Base-by-base conservation (phyloP, 1,284 basidiomycete genomes). In the Rhizopogon parksii region DNA sequence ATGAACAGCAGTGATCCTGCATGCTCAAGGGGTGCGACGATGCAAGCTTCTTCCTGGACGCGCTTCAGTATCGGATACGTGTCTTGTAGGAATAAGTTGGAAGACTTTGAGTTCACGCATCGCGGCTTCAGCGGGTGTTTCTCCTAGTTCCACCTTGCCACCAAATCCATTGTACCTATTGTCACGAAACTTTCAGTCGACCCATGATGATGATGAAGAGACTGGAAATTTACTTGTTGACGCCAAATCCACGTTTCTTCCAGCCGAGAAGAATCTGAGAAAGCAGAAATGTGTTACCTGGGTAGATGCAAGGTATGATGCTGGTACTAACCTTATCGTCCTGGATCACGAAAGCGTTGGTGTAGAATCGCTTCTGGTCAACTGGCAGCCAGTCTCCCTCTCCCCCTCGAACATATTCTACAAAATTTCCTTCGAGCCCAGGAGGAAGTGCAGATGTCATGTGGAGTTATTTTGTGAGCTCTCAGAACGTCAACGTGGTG, bases 41-140 rank as follows among this genome's bases (percentile, higher is more conserved):
- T 80, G 0, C 88, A 84, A 4, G 86, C 78, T 68, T 91, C 88
- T 72, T 92, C 88, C 88, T 91, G 56, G 32, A 21, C 12, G 32
- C 24, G 14, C n/a, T 15, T 14, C 21, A 24, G 17, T 54, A 14
- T 11, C 19, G 25, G 24, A 7, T 11, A n/a, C 12, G 27, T 24
- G 12, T 9, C 6, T 35, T 9, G 8, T 21, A 12, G 36, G 27
- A 34, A 15, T 15, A 40, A 8, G 24, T 14, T 17, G 17, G 34
- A 8, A 19, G 3, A 49, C 62, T 57, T 66, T 57, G 32, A 78
- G 66, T 55, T 78, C 76, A 2, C 76, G 66, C 19, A 57, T 53
- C 1, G 76, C 76, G 25, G 71, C 76, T 49, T 70, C 56, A 0
- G 52, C 40, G 14, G 72, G 65, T 0, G 68, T 68, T 56, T 78